Percentiles rank a stretch among this genome's conserved stretches.
Evolutionary conservation across 768 basidiomycete genomes (phyloP).

Genomic region (Pisolithus microcarpus): DNA sequence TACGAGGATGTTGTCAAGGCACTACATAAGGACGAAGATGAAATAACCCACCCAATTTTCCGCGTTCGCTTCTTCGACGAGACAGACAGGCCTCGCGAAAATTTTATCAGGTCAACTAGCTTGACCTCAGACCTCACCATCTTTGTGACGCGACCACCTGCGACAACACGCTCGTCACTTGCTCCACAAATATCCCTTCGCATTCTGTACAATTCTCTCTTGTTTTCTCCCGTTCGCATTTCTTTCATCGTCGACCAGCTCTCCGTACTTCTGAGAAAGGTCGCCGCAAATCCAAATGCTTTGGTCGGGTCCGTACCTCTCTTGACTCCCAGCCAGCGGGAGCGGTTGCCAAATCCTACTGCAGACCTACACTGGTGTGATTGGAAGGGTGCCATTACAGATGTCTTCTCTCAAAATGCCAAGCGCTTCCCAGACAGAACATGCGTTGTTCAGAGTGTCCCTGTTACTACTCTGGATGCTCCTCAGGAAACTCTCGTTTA

Average conservation of each 20-base stretch:
- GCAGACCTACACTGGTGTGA: constrained; percentile 94
- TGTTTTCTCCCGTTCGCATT: constrained; percentile 79
- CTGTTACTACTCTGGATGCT: constrained; percentile 29
- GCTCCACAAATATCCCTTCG: constrained; percentile 73
- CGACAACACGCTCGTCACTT: constrained; percentile 61
- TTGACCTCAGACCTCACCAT: constrained; percentile 90
- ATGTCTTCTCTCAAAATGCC: constrained; percentile 89
- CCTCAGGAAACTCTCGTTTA: constrained; percentile 53
- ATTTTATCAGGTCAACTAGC: constrained; percentile 72
- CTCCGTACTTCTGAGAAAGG: constrained; percentile 65
- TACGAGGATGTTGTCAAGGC: constrained; percentile 70
- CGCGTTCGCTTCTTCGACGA: constrained; percentile 96
- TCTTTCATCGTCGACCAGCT: constrained; percentile 80
- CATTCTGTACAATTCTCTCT: constrained; percentile 88
- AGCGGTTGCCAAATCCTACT: constrained; percentile 72
- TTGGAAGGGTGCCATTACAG: constrained; percentile 95
- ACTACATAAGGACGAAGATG: constrained; percentile 60
- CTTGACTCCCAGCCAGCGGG: constrained; percentile 62
- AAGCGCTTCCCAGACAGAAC: constrained; percentile 67
- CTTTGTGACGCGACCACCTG: constrained; percentile 70
- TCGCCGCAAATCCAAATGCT: constrained; percentile 57
- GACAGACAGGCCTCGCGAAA: constrained; percentile 65
- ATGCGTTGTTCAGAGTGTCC: constrained; percentile 80
- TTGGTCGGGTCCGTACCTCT: constrained; percentile 77
- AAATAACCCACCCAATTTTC: constrained; percentile 60